Percentiles rank a stretch among this genome's conserved stretches.
phyloP scores from a whole-genome alignment of 768 basidiomycete species.

The Mrakia hoshinonis region DNA sequence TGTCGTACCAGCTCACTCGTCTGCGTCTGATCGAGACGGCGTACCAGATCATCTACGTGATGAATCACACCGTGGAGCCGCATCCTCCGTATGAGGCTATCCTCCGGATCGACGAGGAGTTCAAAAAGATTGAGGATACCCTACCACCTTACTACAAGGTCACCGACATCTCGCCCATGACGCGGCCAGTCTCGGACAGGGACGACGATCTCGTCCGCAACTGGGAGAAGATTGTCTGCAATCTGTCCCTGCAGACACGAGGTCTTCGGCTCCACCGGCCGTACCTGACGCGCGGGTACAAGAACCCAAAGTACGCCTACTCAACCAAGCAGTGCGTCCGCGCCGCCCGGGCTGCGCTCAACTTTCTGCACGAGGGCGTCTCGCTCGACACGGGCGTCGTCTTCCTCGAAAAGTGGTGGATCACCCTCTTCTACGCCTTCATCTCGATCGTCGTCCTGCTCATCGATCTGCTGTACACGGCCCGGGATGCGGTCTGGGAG shows the following conservation, averaged over 20 bases:
- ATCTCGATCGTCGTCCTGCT: constrained; percentile 17
- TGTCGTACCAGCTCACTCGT: constrained; percentile 41
- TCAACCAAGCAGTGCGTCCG: constrained; percentile 41
- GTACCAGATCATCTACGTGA: constrained; percentile 41
- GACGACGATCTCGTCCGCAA: constrained; percentile 36
- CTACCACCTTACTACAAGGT: constrained; percentile 40
- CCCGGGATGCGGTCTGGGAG: constrained; percentile 21
- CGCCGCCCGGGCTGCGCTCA: constrained; percentile 40
- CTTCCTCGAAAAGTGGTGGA: constrained; percentile 42
- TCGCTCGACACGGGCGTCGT: constrained; percentile 22
- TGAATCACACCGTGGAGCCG: constrained; percentile 35
- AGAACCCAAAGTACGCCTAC: constrained; percentile 38
- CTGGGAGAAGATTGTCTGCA: constrained; percentile 41
- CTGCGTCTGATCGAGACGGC: constrained; percentile 39
- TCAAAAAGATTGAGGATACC: constrained; percentile 15
- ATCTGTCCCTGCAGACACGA: constrained; percentile 40
- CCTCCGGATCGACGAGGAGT: constrained; percentile 15
- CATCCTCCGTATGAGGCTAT: constrained; percentile 20
- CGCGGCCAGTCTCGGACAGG: constrained; percentile 30
- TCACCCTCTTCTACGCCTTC: constrained; percentile 24
- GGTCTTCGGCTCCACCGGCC: constrained; percentile 41
- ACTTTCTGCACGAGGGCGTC: constrained; percentile 37
- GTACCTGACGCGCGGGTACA: constrained; percentile 40
- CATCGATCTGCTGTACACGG: constrained; percentile 25
- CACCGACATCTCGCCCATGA: constrained; percentile 16